A percentile compares a stretch with the other conserved stretches of the same genome.
Evolutionary conservation across 2,329 filamentous ascomycete genomes (phyloP).

Genomic region (Claviceps sp.): DNA sequence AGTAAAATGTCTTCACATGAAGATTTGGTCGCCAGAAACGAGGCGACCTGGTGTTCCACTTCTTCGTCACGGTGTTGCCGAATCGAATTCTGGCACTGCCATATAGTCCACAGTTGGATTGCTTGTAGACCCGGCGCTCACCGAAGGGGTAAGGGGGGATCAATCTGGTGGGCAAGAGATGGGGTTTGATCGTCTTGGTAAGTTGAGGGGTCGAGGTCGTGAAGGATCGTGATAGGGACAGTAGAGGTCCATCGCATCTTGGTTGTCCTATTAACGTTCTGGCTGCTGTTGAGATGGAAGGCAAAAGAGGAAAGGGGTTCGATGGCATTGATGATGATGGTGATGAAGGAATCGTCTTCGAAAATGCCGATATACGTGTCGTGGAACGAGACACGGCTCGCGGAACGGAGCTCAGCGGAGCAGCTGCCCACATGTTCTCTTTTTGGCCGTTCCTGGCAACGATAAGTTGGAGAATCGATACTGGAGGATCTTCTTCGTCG

Average conservation of each 20-base stretch:
- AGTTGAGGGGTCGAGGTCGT: conserved; percentile 21
- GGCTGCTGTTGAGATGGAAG: background rate
- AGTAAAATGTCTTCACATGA: conserved; percentile 53
- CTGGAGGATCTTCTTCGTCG: background rate
- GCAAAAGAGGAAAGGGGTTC: background rate
- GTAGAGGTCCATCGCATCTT: background rate
- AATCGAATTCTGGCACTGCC: conserved; percentile 58
- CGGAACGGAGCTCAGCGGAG: conserved; percentile 7
- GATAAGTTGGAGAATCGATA: no score
- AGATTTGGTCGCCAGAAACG: conserved; percentile 67
- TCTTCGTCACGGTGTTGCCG: conserved; percentile 64
- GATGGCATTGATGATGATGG: background rate
- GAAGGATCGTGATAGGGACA: conserved; percentile 15
- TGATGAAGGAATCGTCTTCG: background rate
- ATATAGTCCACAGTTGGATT: conserved; percentile 64
- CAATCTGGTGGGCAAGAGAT: conserved; percentile 32
- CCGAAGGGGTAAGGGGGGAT: conserved; percentile 63
- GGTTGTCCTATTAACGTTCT: background rate
- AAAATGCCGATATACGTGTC: conserved; percentile 4
- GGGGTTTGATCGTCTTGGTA: conserved; percentile 28
- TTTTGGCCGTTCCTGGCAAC: no score
- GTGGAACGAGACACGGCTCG: conserved; percentile 7
- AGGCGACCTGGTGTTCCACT: conserved; percentile 55
- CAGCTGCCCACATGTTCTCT: background rate
- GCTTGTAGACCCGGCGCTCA: conserved; percentile 58